Evolutionary conservation across 1,139 yeast species (phyloP).

Genomic region (Kluyveromyces marxianus): DNA sequence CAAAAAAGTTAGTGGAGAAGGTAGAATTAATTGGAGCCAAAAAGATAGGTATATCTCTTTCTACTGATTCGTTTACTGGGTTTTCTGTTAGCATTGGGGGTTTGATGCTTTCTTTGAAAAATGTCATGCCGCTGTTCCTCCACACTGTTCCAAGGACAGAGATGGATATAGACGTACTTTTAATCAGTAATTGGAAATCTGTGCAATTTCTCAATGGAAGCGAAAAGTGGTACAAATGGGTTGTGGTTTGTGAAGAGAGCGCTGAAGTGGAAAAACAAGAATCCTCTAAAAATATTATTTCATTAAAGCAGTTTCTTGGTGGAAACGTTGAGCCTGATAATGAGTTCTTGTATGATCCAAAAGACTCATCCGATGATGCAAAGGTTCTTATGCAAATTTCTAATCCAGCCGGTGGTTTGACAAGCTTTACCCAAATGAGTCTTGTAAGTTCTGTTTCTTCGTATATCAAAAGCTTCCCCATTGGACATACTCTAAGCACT

Average conservation of each 20-base stretch:
- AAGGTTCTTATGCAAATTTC: conserved; percentile 21
- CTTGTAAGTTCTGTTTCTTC: conserved; percentile 60
- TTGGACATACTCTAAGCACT: conserved; percentile 34
- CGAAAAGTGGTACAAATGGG: conserved; percentile 27
- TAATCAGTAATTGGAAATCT: conserved; percentile 26
- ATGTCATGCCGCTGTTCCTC: conserved; percentile 26
- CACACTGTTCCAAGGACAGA: conserved; percentile 29
- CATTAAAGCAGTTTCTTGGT: conserved; percentile 27
- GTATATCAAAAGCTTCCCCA: conserved; percentile 51
- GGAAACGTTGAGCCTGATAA: conserved; percentile 8
- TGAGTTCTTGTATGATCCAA: conserved; percentile 30
- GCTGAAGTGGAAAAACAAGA: conserved; percentile 3
- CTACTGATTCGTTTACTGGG: conserved; percentile 25
- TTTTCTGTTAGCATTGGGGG: conserved; percentile 29
- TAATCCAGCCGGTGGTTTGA: conserved; percentile 17
- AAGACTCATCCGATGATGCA: conserved; percentile 32
- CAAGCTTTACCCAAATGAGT: conserved; percentile 49
- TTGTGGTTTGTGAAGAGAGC: conserved; percentile 28
- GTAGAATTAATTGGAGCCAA: conserved; percentile 12
- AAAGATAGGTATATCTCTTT: conserved; percentile 27
- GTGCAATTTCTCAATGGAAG: conserved; percentile 20
- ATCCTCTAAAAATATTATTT: conserved; percentile 12
- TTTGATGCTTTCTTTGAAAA: conserved; percentile 22
- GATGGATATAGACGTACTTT: conserved; percentile 27
- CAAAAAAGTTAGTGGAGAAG: conserved; percentile 12